A percentile compares a stretch with the other conserved stretches of the same genome.
phyloP scores from a whole-genome alignment of 2,329 filamentous ascomycete genomes.

The Claviceps quebecensis region DNA sequence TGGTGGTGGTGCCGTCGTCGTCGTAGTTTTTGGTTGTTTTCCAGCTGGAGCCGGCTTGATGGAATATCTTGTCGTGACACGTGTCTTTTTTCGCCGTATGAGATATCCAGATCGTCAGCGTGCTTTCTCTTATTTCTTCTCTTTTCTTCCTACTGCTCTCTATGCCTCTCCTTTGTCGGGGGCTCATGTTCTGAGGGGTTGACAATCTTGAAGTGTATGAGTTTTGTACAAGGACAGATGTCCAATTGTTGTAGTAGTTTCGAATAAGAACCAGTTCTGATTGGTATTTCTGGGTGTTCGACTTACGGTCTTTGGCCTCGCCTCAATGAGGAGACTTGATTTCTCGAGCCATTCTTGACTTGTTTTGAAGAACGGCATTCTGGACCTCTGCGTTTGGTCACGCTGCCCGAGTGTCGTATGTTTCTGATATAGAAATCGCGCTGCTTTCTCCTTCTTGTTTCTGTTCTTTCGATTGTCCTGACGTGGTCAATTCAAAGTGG shows the following conservation, averaged over 20 bases:
- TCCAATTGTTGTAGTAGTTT: too few species aligned
- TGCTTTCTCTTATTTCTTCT: neutral
- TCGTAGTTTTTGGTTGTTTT: constrained; percentile 14
- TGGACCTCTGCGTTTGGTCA: neutral
- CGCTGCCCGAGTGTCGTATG: neutral
- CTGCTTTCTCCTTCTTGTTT: neutral
- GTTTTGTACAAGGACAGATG: too few species aligned
- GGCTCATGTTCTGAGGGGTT: too few species aligned
- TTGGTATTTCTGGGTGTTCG: constrained; percentile 14
- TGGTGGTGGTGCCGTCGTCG: neutral
- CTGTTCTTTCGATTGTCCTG: neutral
- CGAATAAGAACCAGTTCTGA: too few species aligned
- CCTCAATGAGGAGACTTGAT: constrained; percentile 72
- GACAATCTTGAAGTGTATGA: too few species aligned
- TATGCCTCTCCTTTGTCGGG: neutral
- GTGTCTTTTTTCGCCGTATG: constrained; percentile 42
- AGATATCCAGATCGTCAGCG: constrained; percentile 4
- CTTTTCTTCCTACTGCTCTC: neutral
- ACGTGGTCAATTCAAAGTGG: neutral
- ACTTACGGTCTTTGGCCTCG: constrained; percentile 65
- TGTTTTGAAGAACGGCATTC: constrained; percentile 70
- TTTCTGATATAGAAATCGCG: neutral
- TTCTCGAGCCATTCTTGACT: constrained; percentile 87
- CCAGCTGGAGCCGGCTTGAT: constrained; percentile 35
- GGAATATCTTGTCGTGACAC: constrained; percentile 86